Evolutionary conservation across 2,329 filamentous ascomycete genomes (phyloP), one percentile per base, ranked within the genome.

Genomic region (Penicillium olsonii): DNA sequence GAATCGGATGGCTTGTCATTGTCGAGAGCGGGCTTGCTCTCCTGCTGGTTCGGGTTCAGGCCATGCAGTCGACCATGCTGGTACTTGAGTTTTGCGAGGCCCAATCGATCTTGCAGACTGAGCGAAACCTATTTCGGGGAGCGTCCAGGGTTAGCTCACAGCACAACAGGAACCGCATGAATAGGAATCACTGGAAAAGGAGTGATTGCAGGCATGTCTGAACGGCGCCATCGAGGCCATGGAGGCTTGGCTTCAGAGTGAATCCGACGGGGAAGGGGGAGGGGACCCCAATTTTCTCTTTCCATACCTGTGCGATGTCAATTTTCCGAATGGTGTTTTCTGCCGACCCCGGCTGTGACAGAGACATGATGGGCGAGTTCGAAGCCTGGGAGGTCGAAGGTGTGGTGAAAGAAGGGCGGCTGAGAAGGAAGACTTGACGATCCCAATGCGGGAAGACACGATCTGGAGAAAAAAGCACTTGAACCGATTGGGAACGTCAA

Each of bases 41-140:
- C 87, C 84, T 68, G 92, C 79, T 73, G 92, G 84, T 67, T 91
- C 83, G 67, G 92, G 80, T 89, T 68, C 42, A 66, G 52, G 14
- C 95, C 82, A 71, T 94, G 89, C 73, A 96, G 88, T 86, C 91
- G 95, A 69, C 92, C 92, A 76, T 95, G 88, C 74, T 95, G 91
- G 60, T 94, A 91, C 77, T 97, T 97, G 82, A 96, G 94, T 73
- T 95, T 94, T 68, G 94, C 94, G 57, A 97, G 84, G 51, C 94
- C 92, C 52, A 99, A 84, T 56, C 92, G 90, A 77, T 95, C 91
- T 75, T 97, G 91, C 47, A 99, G 80, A 66, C 88, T 88, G 69
- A 92, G 83, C 63, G 92, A 94, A 78, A 99, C 95, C 94, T 97
- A 34, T 38, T 18, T 10, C 6, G 10, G 26, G 22, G 35, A 45